A percentile compares a stretch with the other conserved stretches of the same genome.
Conservation (phyloP, 352 stramenopile genomes). For the Blastocystis sp. region DNA sequence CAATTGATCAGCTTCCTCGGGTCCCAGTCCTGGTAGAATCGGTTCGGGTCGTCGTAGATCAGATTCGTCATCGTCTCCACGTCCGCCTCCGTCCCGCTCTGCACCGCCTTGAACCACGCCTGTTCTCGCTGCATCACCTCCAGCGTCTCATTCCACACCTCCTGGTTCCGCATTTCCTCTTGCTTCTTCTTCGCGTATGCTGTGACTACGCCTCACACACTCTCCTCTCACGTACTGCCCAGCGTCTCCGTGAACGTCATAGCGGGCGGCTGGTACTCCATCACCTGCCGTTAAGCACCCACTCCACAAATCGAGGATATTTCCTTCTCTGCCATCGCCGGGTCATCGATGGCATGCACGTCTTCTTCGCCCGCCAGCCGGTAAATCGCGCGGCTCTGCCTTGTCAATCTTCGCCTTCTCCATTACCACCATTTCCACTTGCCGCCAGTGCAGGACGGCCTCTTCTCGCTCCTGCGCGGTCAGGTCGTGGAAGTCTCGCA, state of each 20-base stretch:
- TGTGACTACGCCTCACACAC: neutral
- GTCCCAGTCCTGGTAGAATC: slow-evolving; percentile 60
- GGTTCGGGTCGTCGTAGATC: slow-evolving; percentile 43
- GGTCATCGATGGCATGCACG: slow-evolving; percentile 34
- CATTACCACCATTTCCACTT: slow-evolving; percentile 41
- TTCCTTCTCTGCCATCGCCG: slow-evolving; percentile 2
- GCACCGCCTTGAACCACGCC: slow-evolving; percentile 34
- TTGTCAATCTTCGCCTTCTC: neutral
- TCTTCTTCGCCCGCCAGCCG: slow-evolving; percentile 62
- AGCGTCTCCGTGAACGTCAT: slow-evolving; percentile 46
- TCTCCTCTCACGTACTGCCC: neutral
- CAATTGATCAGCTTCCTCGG: slow-evolving; percentile 59
- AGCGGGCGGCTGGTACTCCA: slow-evolving; percentile 6
- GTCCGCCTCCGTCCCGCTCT: slow-evolving; percentile 28
- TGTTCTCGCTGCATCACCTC: slow-evolving; percentile 2
- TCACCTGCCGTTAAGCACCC: neutral
- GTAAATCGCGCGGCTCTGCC: slow-evolving; percentile 17
- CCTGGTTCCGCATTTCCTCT: slow-evolving; percentile 33
- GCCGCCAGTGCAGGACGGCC: slow-evolving; percentile 32
- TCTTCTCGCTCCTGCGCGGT: neutral
- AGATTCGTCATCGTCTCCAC: slow-evolving; percentile 21
- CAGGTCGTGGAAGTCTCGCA: neutral
- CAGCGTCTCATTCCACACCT: slow-evolving; percentile 46
- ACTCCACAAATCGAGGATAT: neutral
- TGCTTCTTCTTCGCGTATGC: slow-evolving; percentile 14